Evolutionary conservation across 2,329 filamentous ascomycete species (phyloP).

Genomic region (Knoxdaviesia capensis): DNA sequence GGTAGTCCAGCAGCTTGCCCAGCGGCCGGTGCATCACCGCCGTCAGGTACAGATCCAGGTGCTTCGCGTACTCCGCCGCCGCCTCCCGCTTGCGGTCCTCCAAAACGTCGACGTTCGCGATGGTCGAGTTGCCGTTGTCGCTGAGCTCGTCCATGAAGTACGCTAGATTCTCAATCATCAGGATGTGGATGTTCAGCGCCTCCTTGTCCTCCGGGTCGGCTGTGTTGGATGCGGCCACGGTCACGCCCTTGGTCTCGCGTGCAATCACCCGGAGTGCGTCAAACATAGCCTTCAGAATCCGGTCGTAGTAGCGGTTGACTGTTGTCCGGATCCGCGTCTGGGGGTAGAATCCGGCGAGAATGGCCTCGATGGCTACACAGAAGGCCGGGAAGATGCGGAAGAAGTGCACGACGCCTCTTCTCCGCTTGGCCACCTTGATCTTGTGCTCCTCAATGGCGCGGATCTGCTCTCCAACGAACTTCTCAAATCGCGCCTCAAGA

Average conservation of each 20-base stretch:
- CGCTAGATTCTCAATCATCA: conserved; percentile 98
- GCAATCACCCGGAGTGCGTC: conserved; percentile 93
- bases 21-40: conserved; percentile 77
- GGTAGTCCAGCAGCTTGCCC: conserved; percentile 76
- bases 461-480: conserved; percentile 87
- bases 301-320: conserved; percentile 72
- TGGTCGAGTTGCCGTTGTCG: conserved; percentile 25
- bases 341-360: conserved; percentile 41
- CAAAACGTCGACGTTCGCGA: conserved; percentile 49
- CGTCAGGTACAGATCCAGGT: conserved; percentile 71
- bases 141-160: conserved; percentile 78
- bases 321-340: conserved; percentile 44
- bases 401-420: conserved; percentile 89
- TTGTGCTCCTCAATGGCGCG: conserved; percentile 94
- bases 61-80: conserved; percentile 59
- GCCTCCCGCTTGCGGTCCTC: conserved; percentile 70
- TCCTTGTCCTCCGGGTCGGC: conserved; percentile 74
- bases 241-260: conserved; percentile 37
- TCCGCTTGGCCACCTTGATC: conserved; percentile 86
- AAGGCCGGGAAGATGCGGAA: conserved; percentile 87
- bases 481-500: conserved; percentile 57
- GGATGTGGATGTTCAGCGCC: conserved; percentile 88
- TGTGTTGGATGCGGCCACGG: conserved; percentile 18
- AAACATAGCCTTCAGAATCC: conserved; percentile 89
- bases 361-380: conserved; percentile 63